phyloP scores from a whole-genome alignment of 2,329 filamentous ascomycete species.

The Epicoccum sorghinum region DNA sequence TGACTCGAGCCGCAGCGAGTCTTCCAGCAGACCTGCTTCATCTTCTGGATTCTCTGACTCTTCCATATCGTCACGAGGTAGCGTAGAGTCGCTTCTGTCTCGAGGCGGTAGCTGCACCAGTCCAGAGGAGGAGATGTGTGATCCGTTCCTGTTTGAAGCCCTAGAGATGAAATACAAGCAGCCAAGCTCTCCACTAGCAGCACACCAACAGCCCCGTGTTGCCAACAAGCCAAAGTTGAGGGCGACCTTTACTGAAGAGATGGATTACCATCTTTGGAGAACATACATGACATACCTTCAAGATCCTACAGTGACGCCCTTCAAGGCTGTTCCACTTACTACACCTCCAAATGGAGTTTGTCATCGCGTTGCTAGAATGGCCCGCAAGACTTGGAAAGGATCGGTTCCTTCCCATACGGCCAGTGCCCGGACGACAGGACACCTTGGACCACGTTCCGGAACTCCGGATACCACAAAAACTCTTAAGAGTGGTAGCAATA shows the following conservation, averaged over 20 bases:
- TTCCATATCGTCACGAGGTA: constrained; percentile 65
- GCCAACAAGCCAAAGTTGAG: constrained; percentile 53
- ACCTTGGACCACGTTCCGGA: constrained; percentile 35
- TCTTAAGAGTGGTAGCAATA: constrained; percentile 54
- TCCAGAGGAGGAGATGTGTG: constrained; percentile 63
- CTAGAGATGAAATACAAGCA: constrained; percentile 36
- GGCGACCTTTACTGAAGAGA: constrained; percentile 63
- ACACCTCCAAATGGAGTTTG: constrained; percentile 69
- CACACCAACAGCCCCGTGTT: constrained; percentile 33
- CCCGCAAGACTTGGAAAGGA: constrained; percentile 65
- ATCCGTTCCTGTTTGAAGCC: constrained; percentile 59
- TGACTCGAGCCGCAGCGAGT: constrained; percentile 45
- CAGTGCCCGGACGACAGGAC: constrained; percentile 25
- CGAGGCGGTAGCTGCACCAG: constrained; percentile 66
- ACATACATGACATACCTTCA: constrained; percentile 70
- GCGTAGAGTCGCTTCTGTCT: constrained; percentile 62
- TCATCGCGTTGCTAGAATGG: constrained; percentile 66
- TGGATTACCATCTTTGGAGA: constrained; percentile 71
- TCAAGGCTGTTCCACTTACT: constrained; percentile 69
- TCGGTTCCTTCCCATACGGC: constrained; percentile 44
- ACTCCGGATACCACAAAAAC: constrained; percentile 54
- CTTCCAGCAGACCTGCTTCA: constrained; percentile 62
- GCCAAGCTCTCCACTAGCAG: constrained; percentile 41
- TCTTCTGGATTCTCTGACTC: constrained; percentile 67
- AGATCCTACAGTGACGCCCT: constrained; percentile 69